phyloP scores from a whole-genome alignment of 2,329 filamentous ascomycete species.

The Endocalyx cinctus region DNA sequence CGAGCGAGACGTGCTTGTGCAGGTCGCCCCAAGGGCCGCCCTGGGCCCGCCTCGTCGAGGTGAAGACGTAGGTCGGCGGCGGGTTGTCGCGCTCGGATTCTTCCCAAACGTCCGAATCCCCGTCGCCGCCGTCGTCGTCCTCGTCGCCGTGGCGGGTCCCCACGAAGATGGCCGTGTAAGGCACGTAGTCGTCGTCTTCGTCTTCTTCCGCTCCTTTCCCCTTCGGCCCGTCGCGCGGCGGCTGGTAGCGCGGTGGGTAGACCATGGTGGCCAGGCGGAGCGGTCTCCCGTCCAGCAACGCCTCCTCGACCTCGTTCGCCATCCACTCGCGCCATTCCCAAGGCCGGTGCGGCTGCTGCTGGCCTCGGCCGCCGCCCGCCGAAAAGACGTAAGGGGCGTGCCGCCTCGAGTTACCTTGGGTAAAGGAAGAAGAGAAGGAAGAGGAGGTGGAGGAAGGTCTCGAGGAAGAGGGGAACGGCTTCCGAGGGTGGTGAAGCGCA shows the following conservation, averaged over 20 bases:
- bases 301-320: slow-evolving; percentile 18
- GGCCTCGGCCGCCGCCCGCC: no score
- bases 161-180: slow-evolving; percentile 21
- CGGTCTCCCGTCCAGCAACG: slow-evolving; percentile 18
- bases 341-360: no score
- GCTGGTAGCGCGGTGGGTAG: slow-evolving; percentile 10
- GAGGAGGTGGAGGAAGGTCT: no score
- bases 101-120: slow-evolving; percentile 5
- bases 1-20: slow-evolving; percentile 23
- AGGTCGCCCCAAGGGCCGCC: slow-evolving; percentile 7
- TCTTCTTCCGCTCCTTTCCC: slow-evolving; percentile 2
- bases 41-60: slow-evolving; percentile 10
- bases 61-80: slow-evolving; percentile 18
- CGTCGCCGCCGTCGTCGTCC: slow-evolving; percentile 12
- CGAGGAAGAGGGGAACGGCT: no score
- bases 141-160: slow-evolving; percentile 10
- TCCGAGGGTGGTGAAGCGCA: no score
- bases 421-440: no score
- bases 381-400: no score
- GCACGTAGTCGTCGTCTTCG: not conserved
- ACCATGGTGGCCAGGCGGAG: slow-evolving; percentile 20
- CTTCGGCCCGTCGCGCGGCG: no score
- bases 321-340: slow-evolving; percentile 20
- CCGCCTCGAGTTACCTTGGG: no score
- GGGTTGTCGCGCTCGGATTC: slow-evolving; percentile 4